A percentile compares a stretch with the other conserved stretches of the same genome.
Evolutionary conservation across 176 grass and related monocot species (phyloP).

Genomic region (Aegilops sharonensis): DNA sequence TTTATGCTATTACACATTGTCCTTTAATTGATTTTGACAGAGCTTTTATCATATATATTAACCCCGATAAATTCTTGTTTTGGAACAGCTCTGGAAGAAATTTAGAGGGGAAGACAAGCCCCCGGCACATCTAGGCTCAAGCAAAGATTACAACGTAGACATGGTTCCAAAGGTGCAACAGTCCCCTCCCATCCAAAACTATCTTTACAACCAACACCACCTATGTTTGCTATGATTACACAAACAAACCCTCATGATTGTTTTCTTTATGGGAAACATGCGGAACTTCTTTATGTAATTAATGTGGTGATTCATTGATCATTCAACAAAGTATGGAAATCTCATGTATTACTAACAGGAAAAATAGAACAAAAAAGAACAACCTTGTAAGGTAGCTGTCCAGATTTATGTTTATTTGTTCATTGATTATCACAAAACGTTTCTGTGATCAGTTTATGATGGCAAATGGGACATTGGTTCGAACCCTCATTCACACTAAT

Average conservation of each 20-base stretch:
- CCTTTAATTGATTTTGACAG: conserved; percentile 1
- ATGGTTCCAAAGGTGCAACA: conserved; percentile 83
- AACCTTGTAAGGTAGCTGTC: neutral
- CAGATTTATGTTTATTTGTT: neutral
- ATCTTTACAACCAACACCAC: conserved; percentile 1
- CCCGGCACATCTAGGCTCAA: conserved; percentile 66
- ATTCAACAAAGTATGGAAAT: neutral
- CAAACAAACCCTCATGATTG: conserved; percentile 8
- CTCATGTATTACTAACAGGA: neutral
- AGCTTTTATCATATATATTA: conserved; percentile 1
- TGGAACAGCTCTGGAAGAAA: conserved; percentile 76
- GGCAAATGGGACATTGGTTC: conserved; percentile 93
- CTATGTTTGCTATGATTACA: neutral
- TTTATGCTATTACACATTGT: neutral
- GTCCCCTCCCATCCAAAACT: conserved; percentile 13
- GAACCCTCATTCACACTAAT: conserved; percentile 79
- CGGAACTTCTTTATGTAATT: neutral
- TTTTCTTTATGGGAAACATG: conserved; percentile 3
- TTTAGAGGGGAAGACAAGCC: conserved; percentile 94
- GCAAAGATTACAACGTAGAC: conserved; percentile 95
- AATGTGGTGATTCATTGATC: neutral
- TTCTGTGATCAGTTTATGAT: conserved; percentile 81
- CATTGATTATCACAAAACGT: conserved; percentile 16
- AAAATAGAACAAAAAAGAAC: neutral
- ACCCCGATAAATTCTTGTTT: conserved; percentile 19